Percentiles rank a stretch among this genome's conserved stretches.
Conservation (phyloP, 306 rosid genomes). For the Purshia tridentata region DNA sequence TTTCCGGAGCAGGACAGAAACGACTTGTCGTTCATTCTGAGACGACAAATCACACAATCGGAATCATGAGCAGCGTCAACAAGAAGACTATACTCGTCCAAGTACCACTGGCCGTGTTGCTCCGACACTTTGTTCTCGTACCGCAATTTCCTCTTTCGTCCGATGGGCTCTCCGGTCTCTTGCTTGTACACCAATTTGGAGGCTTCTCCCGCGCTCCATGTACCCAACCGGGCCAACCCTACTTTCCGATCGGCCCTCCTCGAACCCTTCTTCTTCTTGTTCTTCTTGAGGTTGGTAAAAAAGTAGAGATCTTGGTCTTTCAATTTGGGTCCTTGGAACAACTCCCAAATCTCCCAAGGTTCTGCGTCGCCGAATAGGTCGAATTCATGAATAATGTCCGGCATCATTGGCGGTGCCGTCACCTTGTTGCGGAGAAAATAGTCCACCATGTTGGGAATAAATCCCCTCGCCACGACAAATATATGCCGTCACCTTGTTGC, state of each 20-base stretch:
- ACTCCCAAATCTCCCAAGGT: slow-evolving; percentile 4
- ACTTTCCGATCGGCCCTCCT: not conserved
- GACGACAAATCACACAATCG: not conserved
- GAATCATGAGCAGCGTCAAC: too few relatives aligned
- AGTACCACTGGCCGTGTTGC: slow-evolving; percentile 3
- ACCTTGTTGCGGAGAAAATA: not conserved
- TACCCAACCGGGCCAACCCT: not conserved
- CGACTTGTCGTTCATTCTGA: not conserved
- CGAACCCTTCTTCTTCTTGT: not conserved
- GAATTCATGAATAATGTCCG: not conserved
- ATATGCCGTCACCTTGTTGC: not conserved
- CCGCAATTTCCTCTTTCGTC: slow-evolving; percentile 6
- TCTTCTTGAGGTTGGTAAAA: not conserved
- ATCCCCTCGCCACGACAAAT: too few relatives aligned
- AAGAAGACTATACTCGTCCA: slow-evolving; percentile 10
- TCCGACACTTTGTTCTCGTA: not conserved
- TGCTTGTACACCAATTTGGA: not conserved
- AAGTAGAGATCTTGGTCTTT: slow-evolving; percentile 6
- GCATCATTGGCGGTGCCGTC: not conserved
- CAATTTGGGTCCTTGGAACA: not conserved
- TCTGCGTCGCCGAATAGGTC: slow-evolving; percentile 5
- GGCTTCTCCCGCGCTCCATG: slow-evolving; percentile 7
- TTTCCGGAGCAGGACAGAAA: too few relatives aligned
- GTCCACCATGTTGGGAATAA: too few relatives aligned
- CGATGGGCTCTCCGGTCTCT: not conserved